Percentiles rank a stretch among this genome's conserved stretches.
Conservation (phyloP, 2,329 filamentous ascomycete species). For the Akanthomyces muscarius region DNA sequence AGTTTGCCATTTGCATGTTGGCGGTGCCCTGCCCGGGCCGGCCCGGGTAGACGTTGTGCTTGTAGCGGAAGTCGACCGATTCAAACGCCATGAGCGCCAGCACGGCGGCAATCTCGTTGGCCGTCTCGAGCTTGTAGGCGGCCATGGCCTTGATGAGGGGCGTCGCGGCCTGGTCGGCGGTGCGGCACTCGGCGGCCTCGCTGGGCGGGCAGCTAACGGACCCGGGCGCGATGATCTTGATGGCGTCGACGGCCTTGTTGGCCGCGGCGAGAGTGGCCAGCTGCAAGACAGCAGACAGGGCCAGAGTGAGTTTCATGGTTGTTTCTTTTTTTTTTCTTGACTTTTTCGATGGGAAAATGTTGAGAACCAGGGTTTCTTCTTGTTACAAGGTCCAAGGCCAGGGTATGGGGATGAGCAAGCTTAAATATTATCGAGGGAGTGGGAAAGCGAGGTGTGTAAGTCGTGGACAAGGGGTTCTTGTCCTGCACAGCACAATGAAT, state of each 20-base stretch:
- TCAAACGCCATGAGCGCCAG: constrained; percentile 70
- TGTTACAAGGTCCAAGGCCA: no score
- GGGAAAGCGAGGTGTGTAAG: no score
- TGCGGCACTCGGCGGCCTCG: constrained; percentile 58
- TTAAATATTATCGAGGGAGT: no score
- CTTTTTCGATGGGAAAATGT: neutral
- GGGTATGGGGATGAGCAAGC: no score
- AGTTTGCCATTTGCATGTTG: constrained; percentile 48
- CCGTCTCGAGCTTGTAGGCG: constrained; percentile 50
- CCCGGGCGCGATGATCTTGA: constrained; percentile 53
- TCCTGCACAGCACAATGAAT: no score
- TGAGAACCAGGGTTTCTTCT: neutral
- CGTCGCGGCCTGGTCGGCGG: constrained; percentile 57
- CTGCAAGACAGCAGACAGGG: neutral
- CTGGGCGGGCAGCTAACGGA: constrained; percentile 50
- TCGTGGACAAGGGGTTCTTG: no score
- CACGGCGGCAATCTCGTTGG: constrained; percentile 63
- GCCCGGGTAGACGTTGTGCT: constrained; percentile 57
- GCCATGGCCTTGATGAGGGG: constrained; percentile 53
- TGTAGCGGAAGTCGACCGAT: constrained; percentile 65
- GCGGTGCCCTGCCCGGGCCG: constrained; percentile 65
- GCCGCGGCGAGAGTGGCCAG: neutral
- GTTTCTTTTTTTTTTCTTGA: neutral
- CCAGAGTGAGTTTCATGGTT: neutral
- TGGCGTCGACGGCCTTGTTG: constrained; percentile 32